These are phyloP conservation scores for Heritiera fomes DNA, from an alignment of 345 rosid species.

Conservation along the genomic window DNA sequence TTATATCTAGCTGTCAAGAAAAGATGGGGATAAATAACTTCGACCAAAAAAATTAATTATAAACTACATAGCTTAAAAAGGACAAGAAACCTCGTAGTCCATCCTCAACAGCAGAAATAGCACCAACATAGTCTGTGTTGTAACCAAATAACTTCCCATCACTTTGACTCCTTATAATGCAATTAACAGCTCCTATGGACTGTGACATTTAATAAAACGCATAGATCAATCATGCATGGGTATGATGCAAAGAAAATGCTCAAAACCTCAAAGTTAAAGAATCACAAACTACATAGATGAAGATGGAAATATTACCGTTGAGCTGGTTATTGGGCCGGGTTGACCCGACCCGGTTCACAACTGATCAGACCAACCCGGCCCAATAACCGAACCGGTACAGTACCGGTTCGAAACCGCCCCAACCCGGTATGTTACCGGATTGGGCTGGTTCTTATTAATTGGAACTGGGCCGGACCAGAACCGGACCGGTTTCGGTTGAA, in stretches of 20 bases:
- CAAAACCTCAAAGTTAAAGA: conserved; percentile 2
- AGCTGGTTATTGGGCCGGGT: no score
- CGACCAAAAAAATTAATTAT: conserved; percentile 8
- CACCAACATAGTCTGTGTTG: conserved; percentile 89
- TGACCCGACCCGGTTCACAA: no score
- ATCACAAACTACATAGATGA: background rate
- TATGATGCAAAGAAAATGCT: conserved; percentile 8
- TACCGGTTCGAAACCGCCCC: no score
- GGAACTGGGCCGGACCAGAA: no score
- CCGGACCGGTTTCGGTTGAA: no score
- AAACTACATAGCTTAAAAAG: conserved; percentile 14
- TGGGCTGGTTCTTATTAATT: no score
- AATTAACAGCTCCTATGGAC: conserved; percentile 97
- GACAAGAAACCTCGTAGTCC: conserved; percentile 65
- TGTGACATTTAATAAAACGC: conserved; percentile 37
- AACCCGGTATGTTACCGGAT: no score
- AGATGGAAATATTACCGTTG: conserved; percentile 7
- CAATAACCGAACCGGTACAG: no score
- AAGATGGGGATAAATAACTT: conserved; percentile 9
- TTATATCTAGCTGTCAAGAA: conserved; percentile 46
- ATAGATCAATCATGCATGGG: conserved; percentile 24
- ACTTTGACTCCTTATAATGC: conserved; percentile 69
- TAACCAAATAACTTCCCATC: conserved; percentile 81
- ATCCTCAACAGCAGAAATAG: conserved; percentile 95
- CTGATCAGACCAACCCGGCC: no score